A percentile compares a stretch with the other conserved stretches of the same genome.
phyloP scores from a whole-genome alignment of 1,139 yeast species.

The Yamadazyma songkhlaensis region DNA sequence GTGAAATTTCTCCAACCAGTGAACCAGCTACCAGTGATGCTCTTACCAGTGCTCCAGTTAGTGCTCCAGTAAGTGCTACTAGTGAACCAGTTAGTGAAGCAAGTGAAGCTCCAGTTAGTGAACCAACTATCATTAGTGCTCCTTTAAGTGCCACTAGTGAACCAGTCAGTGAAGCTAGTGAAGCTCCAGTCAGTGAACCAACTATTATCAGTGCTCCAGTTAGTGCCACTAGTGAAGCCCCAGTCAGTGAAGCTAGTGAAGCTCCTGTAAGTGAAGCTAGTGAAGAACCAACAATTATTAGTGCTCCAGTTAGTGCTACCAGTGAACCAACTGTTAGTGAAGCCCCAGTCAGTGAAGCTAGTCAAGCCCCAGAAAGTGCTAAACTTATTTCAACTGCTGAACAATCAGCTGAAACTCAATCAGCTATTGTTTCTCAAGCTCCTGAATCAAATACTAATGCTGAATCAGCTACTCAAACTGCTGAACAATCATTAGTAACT shows the following conservation, averaged over 20 bases:
- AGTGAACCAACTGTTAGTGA: not conserved
- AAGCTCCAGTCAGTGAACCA: not conserved
- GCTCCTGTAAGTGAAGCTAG: not conserved
- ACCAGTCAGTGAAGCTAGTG: not conserved
- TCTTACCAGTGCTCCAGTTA: conserved; percentile 1
- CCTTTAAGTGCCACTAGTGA: conserved; percentile 16
- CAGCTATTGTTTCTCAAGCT: too few species aligned
- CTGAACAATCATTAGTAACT: not conserved
- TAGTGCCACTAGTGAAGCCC: not conserved
- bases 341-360: not conserved
- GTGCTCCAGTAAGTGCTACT: conserved; percentile 16
- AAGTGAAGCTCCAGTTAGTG: not conserved
- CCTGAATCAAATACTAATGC: not conserved
- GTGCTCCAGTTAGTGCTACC: not conserved
- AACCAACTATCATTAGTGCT: conserved; percentile 1
- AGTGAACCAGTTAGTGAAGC: too few species aligned
- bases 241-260: not conserved
- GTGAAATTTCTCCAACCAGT: not conserved
- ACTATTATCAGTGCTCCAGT: not conserved
- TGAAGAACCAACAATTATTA: not conserved
- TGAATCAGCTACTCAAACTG: not conserved
- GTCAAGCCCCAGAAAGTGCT: not conserved
- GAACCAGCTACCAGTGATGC: not conserved
- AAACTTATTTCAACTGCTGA: too few species aligned
- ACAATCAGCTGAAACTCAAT: conserved; percentile 1